Conservation (phyloP, 352 stramenopile genomes). For the Pythium biforme region DNA sequence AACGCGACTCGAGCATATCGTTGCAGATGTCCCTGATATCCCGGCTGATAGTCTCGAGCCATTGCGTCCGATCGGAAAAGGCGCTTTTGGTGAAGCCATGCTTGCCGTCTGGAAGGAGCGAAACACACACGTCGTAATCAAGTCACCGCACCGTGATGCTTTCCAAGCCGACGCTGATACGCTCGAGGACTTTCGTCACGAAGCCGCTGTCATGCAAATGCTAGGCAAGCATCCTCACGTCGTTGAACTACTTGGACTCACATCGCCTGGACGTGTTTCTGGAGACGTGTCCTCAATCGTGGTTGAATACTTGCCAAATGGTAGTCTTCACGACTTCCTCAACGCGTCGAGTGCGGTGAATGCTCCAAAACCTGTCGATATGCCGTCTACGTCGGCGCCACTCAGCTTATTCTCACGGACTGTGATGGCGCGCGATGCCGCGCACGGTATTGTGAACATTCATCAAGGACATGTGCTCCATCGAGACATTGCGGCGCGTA, state of each 20-base stretch:
- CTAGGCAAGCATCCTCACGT: slow-evolving; percentile 73
- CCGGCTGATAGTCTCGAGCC: slow-evolving; percentile 45
- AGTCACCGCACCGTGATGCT: slow-evolving; percentile 48
- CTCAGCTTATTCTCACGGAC: slow-evolving; percentile 58
- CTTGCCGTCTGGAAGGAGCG: slow-evolving; percentile 55
- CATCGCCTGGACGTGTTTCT: slow-evolving; percentile 16
- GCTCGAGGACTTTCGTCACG: slow-evolving; percentile 57
- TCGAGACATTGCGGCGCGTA: slow-evolving; percentile 64
- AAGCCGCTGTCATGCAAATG: slow-evolving; percentile 73
- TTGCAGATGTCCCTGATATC: slow-evolving; percentile 47
- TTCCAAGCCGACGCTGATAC: slow-evolving; percentile 41
- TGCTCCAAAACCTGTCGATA: not conserved
- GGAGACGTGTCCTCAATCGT: slow-evolving; percentile 35
- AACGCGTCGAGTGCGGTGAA: slow-evolving; percentile 12
- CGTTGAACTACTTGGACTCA: slow-evolving; percentile 62
- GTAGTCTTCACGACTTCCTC: slow-evolving; percentile 55
- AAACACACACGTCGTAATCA: slow-evolving; percentile 59
- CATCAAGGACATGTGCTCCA: slow-evolving; percentile 63
- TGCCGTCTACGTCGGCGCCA: not conserved
- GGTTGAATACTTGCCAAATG: slow-evolving; percentile 68
- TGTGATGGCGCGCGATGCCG: slow-evolving; percentile 63
- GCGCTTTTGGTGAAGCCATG: slow-evolving; percentile 66
- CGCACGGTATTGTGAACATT: slow-evolving; percentile 64
- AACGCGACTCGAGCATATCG: slow-evolving; percentile 46
- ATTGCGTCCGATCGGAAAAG: slow-evolving; percentile 56